phyloP scores from a whole-genome alignment of 169 alveolate species.

The Eimeria praecox region DNA sequence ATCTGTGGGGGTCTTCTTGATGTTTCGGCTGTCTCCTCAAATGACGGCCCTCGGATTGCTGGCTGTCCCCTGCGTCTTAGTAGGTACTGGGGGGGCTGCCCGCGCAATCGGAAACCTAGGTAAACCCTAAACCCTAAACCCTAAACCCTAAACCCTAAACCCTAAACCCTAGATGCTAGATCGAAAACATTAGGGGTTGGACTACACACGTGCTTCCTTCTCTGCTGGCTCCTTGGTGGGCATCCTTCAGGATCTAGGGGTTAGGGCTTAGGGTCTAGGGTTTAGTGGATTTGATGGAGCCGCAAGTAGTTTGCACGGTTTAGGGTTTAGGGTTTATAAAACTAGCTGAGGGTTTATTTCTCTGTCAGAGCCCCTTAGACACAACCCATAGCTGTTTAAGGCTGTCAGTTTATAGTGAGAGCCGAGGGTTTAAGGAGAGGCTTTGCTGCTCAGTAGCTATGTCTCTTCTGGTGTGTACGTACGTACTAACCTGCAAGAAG shows the following conservation, averaged over 20 bases:
- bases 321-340: too few relatives aligned
- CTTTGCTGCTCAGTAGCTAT: too few relatives aligned
- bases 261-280: too few relatives aligned
- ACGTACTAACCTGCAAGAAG: too few relatives aligned
- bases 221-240: background rate
- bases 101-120: constrained; percentile 38
- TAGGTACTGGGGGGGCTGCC: constrained; percentile 49
- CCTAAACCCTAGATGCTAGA: background rate
- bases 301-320: too few relatives aligned
- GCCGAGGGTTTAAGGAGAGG: too few relatives aligned
- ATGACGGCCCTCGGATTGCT: constrained; percentile 50
- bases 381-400: too few relatives aligned
- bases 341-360: background rate
- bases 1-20: constrained; percentile 27
- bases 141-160: background rate
- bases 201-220: background rate
- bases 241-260: too few relatives aligned
- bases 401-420: too few relatives aligned
- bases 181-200: background rate
- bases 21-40: constrained; percentile 25
- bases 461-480: too few relatives aligned
- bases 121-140: background rate
- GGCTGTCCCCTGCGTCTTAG: constrained; percentile 63
- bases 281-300: too few relatives aligned
- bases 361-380: too few relatives aligned